Evolutionary conservation across 2,329 filamentous ascomycete species (phyloP), one percentile per base, ranked within the genome.

Genomic region (Didymella arachidicola): DNA sequence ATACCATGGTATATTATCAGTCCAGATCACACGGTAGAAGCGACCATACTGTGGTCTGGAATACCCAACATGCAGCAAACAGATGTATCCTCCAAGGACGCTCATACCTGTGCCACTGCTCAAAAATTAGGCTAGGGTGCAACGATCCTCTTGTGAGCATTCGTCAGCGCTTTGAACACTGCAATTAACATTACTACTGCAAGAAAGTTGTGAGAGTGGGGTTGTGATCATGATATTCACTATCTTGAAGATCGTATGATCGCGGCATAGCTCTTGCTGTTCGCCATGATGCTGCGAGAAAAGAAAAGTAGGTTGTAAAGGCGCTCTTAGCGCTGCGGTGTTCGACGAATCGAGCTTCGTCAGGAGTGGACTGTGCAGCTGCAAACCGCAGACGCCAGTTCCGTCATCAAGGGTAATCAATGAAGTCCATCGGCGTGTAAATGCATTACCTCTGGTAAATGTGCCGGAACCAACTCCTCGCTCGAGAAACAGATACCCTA

Each of bases 401-500:
- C 53, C 55, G 30, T 27, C 51, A 44, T 45, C 44, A 49, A 22
- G 52, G 44, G 60, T 60, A 47, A 63, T 61, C 54, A 26, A 58
- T 46, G 47, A 46, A 60, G 49, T 39, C 60, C 59, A 57, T 54
- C 60, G 55, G 47, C 51, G 29, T 57, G 57, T 62, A 67, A 51
- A 67, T 63, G 56, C 60, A 38, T 58, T 55, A 45, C 53, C 45
- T 46, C 27, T 57, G 53, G 57, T 65, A 60, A 27, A 64, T 68
- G 41, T 43, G 36, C 66, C 59, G 47, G 49, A 49, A 26, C 60
- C 57, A 62, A 70, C 68, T 69, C 66, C 68, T 68, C 66, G 68
- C 68, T 68, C 41, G 57, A 62, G 48, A 38, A 65, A 56, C 51
- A 19, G 25, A 56, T 47, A 51, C 41, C 56, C 36, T 53, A 64